A percentile compares a stretch with the other conserved stretches of the same genome.
phyloP scores from a whole-genome alignment of 352 stramenopile genomes.

The Globisporangium okanoganense region DNA sequence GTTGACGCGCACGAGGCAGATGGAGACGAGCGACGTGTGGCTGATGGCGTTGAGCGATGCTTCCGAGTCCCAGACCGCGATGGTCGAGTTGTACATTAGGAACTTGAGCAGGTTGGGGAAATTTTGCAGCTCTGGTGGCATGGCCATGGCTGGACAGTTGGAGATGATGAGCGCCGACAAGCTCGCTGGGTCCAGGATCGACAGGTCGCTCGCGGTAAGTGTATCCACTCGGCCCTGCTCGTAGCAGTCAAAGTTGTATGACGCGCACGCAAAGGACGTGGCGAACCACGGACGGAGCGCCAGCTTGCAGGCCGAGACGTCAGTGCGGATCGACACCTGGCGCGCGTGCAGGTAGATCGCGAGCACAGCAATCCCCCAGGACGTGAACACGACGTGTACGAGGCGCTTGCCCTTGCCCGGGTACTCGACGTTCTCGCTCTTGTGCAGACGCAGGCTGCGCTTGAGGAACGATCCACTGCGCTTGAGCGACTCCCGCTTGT shows the following conservation, averaged over 20 bases:
- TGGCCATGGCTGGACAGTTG: slow-evolving; percentile 26
- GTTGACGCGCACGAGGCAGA: slow-evolving; percentile 16
- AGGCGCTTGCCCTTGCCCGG: slow-evolving; percentile 15
- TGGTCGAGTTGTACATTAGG: slow-evolving; percentile 34
- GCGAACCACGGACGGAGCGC: slow-evolving; percentile 28
- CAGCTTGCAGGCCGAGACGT: slow-evolving; percentile 28
- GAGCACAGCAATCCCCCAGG: slow-evolving; percentile 27
- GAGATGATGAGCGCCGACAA: slow-evolving; percentile 28
- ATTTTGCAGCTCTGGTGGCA: slow-evolving; percentile 21
- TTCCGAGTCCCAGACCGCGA: slow-evolving; percentile 18
- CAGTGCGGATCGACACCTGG: slow-evolving; percentile 17
- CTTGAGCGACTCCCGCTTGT: too few relatives aligned
- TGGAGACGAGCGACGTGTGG: slow-evolving; percentile 16
- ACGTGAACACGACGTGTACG: slow-evolving; percentile 30
- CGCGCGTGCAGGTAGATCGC: slow-evolving; percentile 26
- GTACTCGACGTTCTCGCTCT: slow-evolving; percentile 7
- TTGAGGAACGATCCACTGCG: not conserved
- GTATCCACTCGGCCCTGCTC: slow-evolving; percentile 23
- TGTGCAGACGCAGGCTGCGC: not conserved
- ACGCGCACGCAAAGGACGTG: slow-evolving; percentile 27
- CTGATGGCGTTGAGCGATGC: slow-evolving; percentile 22
- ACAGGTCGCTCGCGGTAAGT: slow-evolving; percentile 17
- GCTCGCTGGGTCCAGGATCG: slow-evolving; percentile 16
- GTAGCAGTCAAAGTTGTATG: slow-evolving; percentile 33
- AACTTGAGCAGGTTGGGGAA: slow-evolving; percentile 32